Evolutionary conservation across 352 stramenopile species (phyloP).

Genomic region (Pythium myriotylum): DNA sequence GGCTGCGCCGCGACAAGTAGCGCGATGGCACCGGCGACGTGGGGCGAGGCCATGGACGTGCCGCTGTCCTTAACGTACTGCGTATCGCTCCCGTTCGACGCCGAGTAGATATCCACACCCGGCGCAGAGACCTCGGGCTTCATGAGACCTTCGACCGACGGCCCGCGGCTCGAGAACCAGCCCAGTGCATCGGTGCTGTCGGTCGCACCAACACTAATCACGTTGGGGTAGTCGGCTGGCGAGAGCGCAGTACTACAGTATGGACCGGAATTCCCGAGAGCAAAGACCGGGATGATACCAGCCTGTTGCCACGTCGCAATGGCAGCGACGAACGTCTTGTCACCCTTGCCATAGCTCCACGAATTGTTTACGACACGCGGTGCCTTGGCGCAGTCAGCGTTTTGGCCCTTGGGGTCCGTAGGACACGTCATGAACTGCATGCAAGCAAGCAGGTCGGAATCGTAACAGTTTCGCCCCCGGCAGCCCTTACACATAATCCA

Average conservation of each 20-base stretch:
- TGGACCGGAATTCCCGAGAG: conserved; percentile 22
- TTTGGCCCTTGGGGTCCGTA: conserved; percentile 11
- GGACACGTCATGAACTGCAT: conserved; percentile 38
- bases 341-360: conserved; percentile 22
- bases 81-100: conserved; percentile 11
- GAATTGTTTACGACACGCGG: conserved; percentile 32
- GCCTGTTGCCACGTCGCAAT: conserved; percentile 24
- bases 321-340: conserved; percentile 13
- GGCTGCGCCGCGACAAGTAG: conserved; percentile 22
- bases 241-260: conserved; percentile 18
- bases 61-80: conserved; percentile 23
- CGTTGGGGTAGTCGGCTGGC: conserved; percentile 27
- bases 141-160: conserved; percentile 11
- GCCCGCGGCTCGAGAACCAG: conserved; percentile 22
- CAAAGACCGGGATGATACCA: conserved; percentile 33
- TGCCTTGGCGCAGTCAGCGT: conserved; percentile 18
- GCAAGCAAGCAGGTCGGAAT: conserved; percentile 27
- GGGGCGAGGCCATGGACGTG: conserved; percentile 38
- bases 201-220: conserved; percentile 34
- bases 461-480: conserved; percentile 5
- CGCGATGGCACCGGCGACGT: conserved; percentile 33
- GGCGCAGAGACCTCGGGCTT: conserved; percentile 32
- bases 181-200: conserved; percentile 15
- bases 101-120: conserved; percentile 16
- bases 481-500: conserved; percentile 18